Conservation (phyloP, 768 basidiomycete genomes). For the Mycena chlorophos region DNA sequence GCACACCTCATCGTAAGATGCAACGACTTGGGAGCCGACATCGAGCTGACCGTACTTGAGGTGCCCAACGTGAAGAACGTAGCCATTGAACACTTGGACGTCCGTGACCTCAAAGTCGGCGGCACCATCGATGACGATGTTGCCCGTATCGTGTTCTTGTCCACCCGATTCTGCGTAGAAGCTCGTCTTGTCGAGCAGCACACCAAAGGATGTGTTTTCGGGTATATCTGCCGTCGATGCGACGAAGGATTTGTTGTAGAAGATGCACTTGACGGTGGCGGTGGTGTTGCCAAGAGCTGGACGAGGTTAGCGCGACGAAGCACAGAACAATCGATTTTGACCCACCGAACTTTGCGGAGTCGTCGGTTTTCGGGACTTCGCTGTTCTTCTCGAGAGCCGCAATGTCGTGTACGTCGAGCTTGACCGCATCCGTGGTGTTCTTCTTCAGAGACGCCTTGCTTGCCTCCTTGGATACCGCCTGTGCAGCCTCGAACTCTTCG, state of each 20-base stretch:
- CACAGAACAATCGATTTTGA: conserved; percentile 9
- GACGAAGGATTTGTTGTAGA: conserved; percentile 76
- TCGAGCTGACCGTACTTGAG: conserved; percentile 85
- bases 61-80: conserved; percentile 89
- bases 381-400: conserved; percentile 79
- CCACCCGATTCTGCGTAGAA: conserved; percentile 98
- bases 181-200: conserved; percentile 88
- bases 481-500: conserved; percentile 85
- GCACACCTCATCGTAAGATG: conserved; percentile 88
- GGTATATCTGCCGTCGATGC: conserved; percentile 67
- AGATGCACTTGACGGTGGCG: conserved; percentile 80
- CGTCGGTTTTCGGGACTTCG: conserved; percentile 86
- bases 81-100: conserved; percentile 93
- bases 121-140: conserved; percentile 86
- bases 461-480: conserved; percentile 85
- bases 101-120: conserved; percentile 93
- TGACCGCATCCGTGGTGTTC: conserved; percentile 66
- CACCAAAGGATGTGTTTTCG: conserved; percentile 69
- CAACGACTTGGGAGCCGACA: conserved; percentile 79
- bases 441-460: conserved; percentile 84
- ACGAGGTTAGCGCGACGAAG: neutral
- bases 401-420: conserved; percentile 94
- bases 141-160: conserved; percentile 95
- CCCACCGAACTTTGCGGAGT: conserved; percentile 88
- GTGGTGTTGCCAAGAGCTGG: conserved; percentile 76